A percentile compares a stretch with the other conserved stretches of the same genome.
These are phyloP conservation scores for Musa acuminata DNA, from an alignment of 176 grass and related monocot species.

Conservation along the genomic window DNA sequence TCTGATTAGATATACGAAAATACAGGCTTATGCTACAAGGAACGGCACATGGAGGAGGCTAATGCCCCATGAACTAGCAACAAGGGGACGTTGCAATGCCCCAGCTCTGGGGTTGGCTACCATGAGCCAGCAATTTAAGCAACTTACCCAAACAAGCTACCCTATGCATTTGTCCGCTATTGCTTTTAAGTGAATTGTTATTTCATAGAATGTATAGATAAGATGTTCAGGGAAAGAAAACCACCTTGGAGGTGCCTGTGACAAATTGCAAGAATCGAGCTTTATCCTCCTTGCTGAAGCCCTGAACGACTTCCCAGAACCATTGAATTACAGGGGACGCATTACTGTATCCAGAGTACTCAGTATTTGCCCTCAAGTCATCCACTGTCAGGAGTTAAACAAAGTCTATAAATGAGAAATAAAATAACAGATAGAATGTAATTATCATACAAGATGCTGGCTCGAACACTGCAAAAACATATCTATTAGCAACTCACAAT, in stretches of 20 bases:
- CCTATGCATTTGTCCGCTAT: neutral
- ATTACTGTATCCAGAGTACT: conserved; percentile 97
- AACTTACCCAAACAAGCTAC: neutral
- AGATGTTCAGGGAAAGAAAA: neutral
- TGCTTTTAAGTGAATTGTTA: neutral
- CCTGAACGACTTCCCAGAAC: conserved; percentile 98
- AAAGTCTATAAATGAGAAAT: neutral
- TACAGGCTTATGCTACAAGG: no score
- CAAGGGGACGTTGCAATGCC: neutral
- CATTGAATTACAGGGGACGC: conserved; percentile 92
- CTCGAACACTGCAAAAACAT: neutral
- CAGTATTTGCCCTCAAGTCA: conserved; percentile 87
- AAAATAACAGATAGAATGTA: conserved; percentile 1
- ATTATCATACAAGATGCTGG: neutral
- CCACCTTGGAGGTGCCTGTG: conserved; percentile 97
- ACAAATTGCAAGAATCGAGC: conserved; percentile 97
- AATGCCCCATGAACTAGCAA: neutral
- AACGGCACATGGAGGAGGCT: no score
- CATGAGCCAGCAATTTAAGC: neutral
- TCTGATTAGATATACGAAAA: neutral
- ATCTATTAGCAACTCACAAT: conserved; percentile 51
- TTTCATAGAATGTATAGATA: neutral
- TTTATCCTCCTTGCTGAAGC: conserved; percentile 96
- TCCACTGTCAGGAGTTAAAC: conserved; percentile 51
- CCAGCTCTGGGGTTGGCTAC: neutral